These are phyloP conservation scores for Clavispora carvajalis DNA, from an alignment of 805 yeast genomes.

Conservation along the genomic window DNA sequence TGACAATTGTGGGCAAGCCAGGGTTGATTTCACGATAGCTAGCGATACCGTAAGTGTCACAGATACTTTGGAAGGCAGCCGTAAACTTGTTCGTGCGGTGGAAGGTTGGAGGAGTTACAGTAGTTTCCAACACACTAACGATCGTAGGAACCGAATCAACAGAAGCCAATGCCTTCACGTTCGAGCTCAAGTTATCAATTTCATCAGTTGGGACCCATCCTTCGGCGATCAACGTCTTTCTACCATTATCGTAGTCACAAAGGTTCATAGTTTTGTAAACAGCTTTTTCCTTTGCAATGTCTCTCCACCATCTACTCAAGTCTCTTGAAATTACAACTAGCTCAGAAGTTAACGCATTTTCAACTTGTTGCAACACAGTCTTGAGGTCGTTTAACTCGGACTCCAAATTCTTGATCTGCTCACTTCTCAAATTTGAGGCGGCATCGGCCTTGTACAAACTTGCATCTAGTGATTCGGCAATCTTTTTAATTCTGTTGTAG, in stretches of 20 bases:
- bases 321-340: conserved; percentile 72
- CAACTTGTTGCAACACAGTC: conserved; percentile 29
- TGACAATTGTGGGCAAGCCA: conserved; percentile 68
- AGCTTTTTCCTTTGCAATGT: conserved; percentile 69
- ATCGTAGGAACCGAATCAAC: conserved; percentile 46
- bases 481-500: conserved; percentile 65
- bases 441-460: conserved; percentile 58
- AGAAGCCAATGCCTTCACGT: conserved; percentile 62
- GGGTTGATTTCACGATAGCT: conserved; percentile 73
- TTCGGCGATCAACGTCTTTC: conserved; percentile 86
- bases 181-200: conserved; percentile 54
- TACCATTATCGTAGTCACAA: conserved; percentile 75
- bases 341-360: conserved; percentile 49
- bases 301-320: conserved; percentile 48
- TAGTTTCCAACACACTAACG: conserved; percentile 60
- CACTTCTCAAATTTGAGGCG: conserved; percentile 22
- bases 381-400: conserved; percentile 28
- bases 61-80: conserved; percentile 60
- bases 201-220: conserved; percentile 94
- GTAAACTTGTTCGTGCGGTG: conserved; percentile 69
- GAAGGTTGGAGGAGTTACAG: conserved; percentile 68
- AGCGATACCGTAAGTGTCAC: conserved; percentile 73
- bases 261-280: conserved; percentile 73
- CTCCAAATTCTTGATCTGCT: conserved; percentile 25
- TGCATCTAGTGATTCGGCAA: conserved; percentile 89